These are phyloP conservation scores for Alternaria gaisen DNA, from an alignment of 2,329 filamentous ascomycete species.

Conservation along the genomic window DNA sequence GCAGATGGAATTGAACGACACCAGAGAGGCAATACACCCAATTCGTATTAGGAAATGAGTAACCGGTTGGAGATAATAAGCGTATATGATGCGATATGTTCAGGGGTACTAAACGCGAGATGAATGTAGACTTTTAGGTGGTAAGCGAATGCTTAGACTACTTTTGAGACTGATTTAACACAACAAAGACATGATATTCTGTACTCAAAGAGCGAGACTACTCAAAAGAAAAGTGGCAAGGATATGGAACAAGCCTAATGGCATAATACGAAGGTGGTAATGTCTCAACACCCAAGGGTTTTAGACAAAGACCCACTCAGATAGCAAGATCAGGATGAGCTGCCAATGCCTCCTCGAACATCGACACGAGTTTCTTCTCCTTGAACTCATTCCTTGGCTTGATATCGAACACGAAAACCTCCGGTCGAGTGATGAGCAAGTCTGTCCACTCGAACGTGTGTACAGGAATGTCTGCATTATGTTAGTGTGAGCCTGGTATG, in stretches of 20 bases:
- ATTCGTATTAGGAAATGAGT: neutral
- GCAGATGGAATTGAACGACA: neutral
- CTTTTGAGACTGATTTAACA: neutral
- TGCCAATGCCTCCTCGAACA: constrained; percentile 7
- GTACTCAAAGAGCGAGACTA: neutral
- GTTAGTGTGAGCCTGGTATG: neutral
- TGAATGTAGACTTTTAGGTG: neutral
- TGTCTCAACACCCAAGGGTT: fast-evolving
- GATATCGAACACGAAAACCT: constrained; percentile 7
- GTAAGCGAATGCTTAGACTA: neutral
- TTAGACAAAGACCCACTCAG: neutral
- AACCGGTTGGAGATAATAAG: fast-evolving
- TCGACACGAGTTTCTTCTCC: constrained; percentile 5
- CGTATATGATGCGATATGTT: neutral
- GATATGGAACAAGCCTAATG: too few relatives aligned
- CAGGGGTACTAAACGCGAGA: neutral
- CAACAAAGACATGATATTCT: neutral
- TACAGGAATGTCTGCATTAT: neutral
- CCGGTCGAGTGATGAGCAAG: constrained; percentile 7
- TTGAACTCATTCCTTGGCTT: constrained; percentile 6
- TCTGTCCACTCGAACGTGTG: constrained; percentile 8
- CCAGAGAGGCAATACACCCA: fast-evolving
- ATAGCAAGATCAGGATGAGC: constrained; percentile 3
- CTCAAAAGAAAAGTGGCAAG: neutral
- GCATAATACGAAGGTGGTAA: fast-evolving